Conservation (phyloP, 768 basidiomycete species). For the Lactarius trivialis region DNA sequence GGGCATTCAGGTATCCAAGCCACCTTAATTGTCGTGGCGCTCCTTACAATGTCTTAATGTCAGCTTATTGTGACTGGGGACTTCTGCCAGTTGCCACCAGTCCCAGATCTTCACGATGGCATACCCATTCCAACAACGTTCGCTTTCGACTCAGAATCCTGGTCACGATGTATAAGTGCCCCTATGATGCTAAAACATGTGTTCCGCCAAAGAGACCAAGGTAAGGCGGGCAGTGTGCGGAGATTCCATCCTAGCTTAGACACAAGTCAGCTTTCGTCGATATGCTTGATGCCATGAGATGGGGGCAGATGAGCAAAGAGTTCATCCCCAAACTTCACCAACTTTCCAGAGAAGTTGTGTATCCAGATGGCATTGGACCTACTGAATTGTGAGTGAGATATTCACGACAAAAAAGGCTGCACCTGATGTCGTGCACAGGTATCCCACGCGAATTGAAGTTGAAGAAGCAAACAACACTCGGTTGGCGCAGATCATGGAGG, state of each 20-base stretch:
- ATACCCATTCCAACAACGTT: slow-evolving; percentile 46
- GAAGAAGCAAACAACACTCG: slow-evolving; percentile 56
- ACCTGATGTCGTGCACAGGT: slow-evolving; percentile 36
- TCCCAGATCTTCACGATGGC: slow-evolving; percentile 45
- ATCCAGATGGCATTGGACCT: slow-evolving; percentile 70
- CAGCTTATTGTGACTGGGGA: slow-evolving; percentile 83
- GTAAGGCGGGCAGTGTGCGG: slow-evolving; percentile 29
- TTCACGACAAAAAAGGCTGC: neutral
- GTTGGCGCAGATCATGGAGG: slow-evolving; percentile 38
- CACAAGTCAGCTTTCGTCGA: slow-evolving; percentile 49
- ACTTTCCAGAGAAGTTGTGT: slow-evolving; percentile 51
- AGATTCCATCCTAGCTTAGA: neutral
- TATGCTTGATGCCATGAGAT: slow-evolving; percentile 85
- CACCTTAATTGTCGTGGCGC: neutral
- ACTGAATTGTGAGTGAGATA: slow-evolving; percentile 59
- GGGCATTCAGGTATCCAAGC: slow-evolving; percentile 65
- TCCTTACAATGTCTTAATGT: neutral
- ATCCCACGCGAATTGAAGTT: slow-evolving; percentile 65
- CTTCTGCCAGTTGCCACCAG: slow-evolving; percentile 88
- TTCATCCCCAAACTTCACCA: slow-evolving; percentile 44
- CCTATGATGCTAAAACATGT: slow-evolving; percentile 62
- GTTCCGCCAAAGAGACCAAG: slow-evolving; percentile 83
- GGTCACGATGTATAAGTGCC: slow-evolving; percentile 55
- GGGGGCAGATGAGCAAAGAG: slow-evolving; percentile 49
- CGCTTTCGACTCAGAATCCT: slow-evolving; percentile 72